Evolutionary conservation across 441 rosid species (phyloP).

Genomic region (Flueggea neowawraea): DNA sequence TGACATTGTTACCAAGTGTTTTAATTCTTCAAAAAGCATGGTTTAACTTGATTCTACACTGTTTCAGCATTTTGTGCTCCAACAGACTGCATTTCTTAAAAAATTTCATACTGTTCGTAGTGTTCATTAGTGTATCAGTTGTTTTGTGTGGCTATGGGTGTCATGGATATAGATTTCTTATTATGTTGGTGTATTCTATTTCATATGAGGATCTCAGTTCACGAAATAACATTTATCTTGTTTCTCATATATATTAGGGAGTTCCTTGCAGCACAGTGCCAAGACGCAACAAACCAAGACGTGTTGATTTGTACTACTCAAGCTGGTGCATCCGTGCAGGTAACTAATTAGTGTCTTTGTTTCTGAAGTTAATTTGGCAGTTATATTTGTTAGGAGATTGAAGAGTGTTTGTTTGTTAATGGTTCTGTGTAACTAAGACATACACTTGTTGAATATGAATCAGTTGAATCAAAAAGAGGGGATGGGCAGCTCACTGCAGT

Average conservation of each 20-base stretch:
- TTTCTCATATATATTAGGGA: slow-evolving; percentile 57
- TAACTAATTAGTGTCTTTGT: slow-evolving; percentile 12
- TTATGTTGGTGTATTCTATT: no score
- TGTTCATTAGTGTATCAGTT: no score
- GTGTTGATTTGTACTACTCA: slow-evolving; percentile 91
- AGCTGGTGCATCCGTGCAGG: slow-evolving; percentile 98
- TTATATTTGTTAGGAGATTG: no score
- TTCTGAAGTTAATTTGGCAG: background rate
- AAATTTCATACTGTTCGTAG: no score
- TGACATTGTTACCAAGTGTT: no score
- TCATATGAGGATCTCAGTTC: background rate
- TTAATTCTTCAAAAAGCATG: no score
- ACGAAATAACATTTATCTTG: slow-evolving; percentile 4
- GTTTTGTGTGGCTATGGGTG: no score
- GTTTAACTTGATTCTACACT: no score
- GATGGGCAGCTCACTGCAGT: slow-evolving; percentile 81
- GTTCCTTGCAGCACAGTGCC: slow-evolving; percentile 65
- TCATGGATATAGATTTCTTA: no score
- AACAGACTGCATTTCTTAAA: no score
- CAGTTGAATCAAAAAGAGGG: slow-evolving; percentile 84
- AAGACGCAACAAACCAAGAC: slow-evolving; percentile 71
- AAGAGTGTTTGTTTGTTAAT: no score
- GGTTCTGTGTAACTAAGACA: background rate
- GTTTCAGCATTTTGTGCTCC: no score
- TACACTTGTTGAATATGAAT: slow-evolving; percentile 16